Evolutionary conservation across 2,329 filamentous ascomycete genomes (phyloP).

Genomic region (Colletotrichum sp.): DNA sequence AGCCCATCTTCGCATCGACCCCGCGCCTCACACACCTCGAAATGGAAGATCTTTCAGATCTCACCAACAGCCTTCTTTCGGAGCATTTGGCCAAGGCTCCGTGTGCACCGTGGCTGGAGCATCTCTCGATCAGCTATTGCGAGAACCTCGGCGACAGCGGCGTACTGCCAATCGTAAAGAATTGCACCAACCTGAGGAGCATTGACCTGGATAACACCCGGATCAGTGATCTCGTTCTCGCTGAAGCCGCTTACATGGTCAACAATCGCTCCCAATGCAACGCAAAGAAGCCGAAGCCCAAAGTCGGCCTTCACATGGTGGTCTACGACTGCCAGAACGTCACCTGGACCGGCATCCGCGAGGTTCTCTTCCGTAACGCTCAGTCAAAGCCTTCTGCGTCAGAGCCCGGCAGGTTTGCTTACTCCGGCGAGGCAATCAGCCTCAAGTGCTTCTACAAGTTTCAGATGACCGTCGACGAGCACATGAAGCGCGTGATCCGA

Average conservation of each 20-base stretch:
- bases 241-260: constrained; percentile 84
- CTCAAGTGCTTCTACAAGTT: constrained; percentile 95
- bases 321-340: constrained; percentile 92
- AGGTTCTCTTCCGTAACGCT: constrained; percentile 84
- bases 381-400: constrained; percentile 63
- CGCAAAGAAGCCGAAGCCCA: constrained; percentile 46
- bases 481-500: constrained; percentile 81
- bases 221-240: constrained; percentile 83
- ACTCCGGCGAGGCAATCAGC: constrained; percentile 78
- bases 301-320: constrained; percentile 73
- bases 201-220: constrained; percentile 94
- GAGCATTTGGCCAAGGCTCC: constrained; percentile 77
- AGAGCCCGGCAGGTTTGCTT: constrained; percentile 49
- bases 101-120: constrained; percentile 72
- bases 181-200: constrained; percentile 70
- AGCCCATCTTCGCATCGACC: constrained; percentile 73
- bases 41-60: constrained; percentile 79
- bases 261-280: constrained; percentile 61
- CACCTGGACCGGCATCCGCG: constrained; percentile 89
- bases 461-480: constrained; percentile 94
- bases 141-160: constrained; percentile 83
- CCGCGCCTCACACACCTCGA: constrained; percentile 85
- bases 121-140: constrained; percentile 90
- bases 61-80: constrained; percentile 76
- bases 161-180: constrained; percentile 81